Conservation (phyloP, 805 yeast species). For the Myxozyma neglecta region DNA sequence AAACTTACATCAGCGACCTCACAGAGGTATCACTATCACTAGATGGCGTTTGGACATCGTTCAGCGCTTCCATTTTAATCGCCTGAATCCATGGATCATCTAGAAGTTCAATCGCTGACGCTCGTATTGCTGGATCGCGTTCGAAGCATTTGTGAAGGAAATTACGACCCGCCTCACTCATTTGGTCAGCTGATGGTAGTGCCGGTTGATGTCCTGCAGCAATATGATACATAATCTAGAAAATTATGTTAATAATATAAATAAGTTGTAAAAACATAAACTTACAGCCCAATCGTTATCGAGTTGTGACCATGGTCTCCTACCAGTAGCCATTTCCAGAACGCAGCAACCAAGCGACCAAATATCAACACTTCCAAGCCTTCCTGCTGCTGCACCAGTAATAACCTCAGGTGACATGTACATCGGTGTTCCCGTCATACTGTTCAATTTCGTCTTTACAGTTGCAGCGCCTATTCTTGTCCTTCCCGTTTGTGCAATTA, state of each 20-base stretch:
- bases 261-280: neutral
- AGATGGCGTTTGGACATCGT: conserved; percentile 24
- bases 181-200: conserved; percentile 74
- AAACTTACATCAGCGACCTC: conserved; percentile 1
- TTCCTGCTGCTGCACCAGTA: conserved; percentile 65
- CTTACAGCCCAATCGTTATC: conserved; percentile 89
- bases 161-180: conserved; percentile 68
- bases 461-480: conserved; percentile 41
- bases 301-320: conserved; percentile 92
- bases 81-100: conserved; percentile 82
- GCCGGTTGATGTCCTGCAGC: conserved; percentile 93
- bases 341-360: conserved; percentile 98
- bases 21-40: conserved; percentile 22
- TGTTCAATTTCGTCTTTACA: conserved; percentile 42
- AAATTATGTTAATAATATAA: neutral
- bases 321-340: conserved; percentile 93
- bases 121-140: conserved; percentile 76
- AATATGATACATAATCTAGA: conserved; percentile 84
- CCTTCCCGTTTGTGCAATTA: conserved; percentile 47
- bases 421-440: conserved; percentile 95
- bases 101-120: conserved; percentile 79
- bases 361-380: conserved; percentile 73
- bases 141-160: conserved; percentile 77
- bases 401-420: conserved; percentile 98
- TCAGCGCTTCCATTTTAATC: conserved; percentile 25